Percentiles rank a stretch among this genome's conserved stretches.
Conservation (phyloP, 257 asterid species). For the Solanum gracilifrons region DNA sequence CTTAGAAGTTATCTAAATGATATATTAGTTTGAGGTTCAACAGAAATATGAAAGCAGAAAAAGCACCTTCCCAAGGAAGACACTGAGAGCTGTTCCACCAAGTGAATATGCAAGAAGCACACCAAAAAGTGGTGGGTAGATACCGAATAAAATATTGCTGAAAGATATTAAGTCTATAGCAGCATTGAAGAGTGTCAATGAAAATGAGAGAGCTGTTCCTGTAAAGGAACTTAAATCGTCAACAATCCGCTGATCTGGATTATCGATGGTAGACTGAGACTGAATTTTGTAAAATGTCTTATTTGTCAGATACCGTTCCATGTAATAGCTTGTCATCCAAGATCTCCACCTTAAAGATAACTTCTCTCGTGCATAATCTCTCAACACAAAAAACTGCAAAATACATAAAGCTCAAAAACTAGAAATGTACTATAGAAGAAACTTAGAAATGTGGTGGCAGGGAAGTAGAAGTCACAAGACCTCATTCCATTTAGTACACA, state of each 20-base stretch:
- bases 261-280: conserved; percentile 77
- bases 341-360: conserved; percentile 92
- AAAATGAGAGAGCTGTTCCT: conserved; percentile 81
- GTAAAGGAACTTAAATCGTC: conserved; percentile 91
- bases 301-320: conserved; percentile 83
- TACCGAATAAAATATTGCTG: conserved; percentile 78
- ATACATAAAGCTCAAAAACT: not conserved
- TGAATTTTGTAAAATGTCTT: conserved; percentile 71
- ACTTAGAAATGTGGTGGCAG: not conserved
- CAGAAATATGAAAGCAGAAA: not conserved
- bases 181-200: conserved; percentile 76
- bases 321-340: conserved; percentile 85
- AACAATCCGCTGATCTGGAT: conserved; percentile 94
- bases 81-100: conserved; percentile 84
- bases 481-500: not conserved
- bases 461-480: not conserved
- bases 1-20: not conserved
- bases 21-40: not conserved
- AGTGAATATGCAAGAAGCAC: conserved; percentile 76
- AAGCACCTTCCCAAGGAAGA: conserved; percentile 78
- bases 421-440: not conserved
- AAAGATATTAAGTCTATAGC: conserved; percentile 82
- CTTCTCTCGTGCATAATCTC: conserved; percentile 90
- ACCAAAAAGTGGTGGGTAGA: conserved; percentile 81
- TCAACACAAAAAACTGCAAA: conserved; percentile 70